Evolutionary conservation across 352 stramenopile species (phyloP).

Genomic region (Vaucheria bursata): DNA sequence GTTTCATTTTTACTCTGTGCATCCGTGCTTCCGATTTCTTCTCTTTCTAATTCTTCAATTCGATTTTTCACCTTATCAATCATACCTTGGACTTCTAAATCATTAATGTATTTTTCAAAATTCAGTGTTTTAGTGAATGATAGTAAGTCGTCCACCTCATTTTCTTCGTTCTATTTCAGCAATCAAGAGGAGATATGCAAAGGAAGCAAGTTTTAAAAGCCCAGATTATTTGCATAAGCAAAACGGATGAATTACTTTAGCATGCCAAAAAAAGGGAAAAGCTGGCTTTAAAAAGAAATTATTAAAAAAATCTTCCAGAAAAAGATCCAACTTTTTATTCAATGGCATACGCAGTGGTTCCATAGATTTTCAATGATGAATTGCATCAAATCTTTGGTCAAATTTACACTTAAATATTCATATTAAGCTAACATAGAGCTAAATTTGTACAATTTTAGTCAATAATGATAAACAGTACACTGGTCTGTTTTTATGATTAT

Average conservation of each 20-base stretch:
- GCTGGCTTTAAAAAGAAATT: background rate
- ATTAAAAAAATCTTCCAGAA: too few relatives aligned
- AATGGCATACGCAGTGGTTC: too few relatives aligned
- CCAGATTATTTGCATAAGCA: background rate
- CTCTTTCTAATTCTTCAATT: conserved; percentile 74
- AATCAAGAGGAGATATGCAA: background rate
- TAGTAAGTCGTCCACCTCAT: conserved; percentile 77
- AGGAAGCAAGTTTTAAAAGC: too few relatives aligned
- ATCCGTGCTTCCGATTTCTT: conserved; percentile 66
- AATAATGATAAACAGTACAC: too few relatives aligned
- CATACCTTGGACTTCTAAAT: conserved; percentile 61
- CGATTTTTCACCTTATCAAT: conserved; percentile 71
- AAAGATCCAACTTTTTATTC: too few relatives aligned
- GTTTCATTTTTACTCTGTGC: conserved; percentile 16
- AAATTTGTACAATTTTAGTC: too few relatives aligned
- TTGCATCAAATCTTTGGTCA: too few relatives aligned
- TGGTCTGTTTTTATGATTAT: too few relatives aligned
- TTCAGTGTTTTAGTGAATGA: conserved; percentile 82
- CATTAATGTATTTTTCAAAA: conserved; percentile 85
- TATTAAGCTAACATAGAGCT: too few relatives aligned
- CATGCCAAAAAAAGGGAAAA: background rate
- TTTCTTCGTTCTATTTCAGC: conserved; percentile 59
- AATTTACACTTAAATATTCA: too few relatives aligned
- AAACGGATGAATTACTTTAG: background rate
- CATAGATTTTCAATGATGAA: too few relatives aligned